These are phyloP conservation scores for Tricholoma terreum DNA, from an alignment of 768 basidiomycete species.

Conservation along the genomic window DNA sequence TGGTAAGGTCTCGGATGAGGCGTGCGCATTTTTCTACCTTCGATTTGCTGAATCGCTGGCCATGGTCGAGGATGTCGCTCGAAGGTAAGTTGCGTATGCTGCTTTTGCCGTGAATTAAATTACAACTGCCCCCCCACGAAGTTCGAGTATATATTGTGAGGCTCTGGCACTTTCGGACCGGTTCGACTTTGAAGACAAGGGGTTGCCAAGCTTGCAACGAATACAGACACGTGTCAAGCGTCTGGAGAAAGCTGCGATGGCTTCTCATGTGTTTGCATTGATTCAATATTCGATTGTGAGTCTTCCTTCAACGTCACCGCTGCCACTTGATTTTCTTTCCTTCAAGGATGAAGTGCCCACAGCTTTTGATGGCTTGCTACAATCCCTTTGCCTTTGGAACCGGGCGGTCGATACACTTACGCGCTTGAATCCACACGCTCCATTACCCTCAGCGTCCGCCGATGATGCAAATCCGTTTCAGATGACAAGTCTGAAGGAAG, in stretches of 20 bases:
- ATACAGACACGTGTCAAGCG: slow-evolving; percentile 55
- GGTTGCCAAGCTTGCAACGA: slow-evolving; percentile 49
- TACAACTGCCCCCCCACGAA: slow-evolving; percentile 19
- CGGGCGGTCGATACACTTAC: slow-evolving; percentile 68
- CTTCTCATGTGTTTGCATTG: slow-evolving; percentile 62
- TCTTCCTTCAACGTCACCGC: slow-evolving; percentile 2
- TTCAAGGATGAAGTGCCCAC: slow-evolving; percentile 58
- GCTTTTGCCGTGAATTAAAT: neutral
- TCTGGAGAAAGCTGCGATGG: slow-evolving; percentile 71
- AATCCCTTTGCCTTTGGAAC: slow-evolving; percentile 77
- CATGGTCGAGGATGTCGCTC: slow-evolving; percentile 50
- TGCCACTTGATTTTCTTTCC: slow-evolving; percentile 3
- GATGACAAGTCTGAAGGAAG: slow-evolving; percentile 41
- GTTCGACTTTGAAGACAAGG: slow-evolving; percentile 44
- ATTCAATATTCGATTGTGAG: slow-evolving; percentile 67
- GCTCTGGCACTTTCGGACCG: slow-evolving; percentile 47
- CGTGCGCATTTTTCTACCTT: slow-evolving; percentile 53
- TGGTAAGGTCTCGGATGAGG: slow-evolving; percentile 47
- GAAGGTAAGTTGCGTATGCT: slow-evolving; percentile 43
- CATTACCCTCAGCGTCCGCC: slow-evolving; percentile 18
- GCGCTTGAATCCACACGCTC: slow-evolving; percentile 47
- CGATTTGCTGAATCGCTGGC: slow-evolving; percentile 67
- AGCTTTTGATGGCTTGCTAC: slow-evolving; percentile 57
- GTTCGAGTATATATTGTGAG: slow-evolving; percentile 56
- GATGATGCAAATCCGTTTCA: slow-evolving; percentile 60